These are phyloP conservation scores for Inga laurina DNA, from an alignment of 306 rosid species.

Conservation along the genomic window DNA sequence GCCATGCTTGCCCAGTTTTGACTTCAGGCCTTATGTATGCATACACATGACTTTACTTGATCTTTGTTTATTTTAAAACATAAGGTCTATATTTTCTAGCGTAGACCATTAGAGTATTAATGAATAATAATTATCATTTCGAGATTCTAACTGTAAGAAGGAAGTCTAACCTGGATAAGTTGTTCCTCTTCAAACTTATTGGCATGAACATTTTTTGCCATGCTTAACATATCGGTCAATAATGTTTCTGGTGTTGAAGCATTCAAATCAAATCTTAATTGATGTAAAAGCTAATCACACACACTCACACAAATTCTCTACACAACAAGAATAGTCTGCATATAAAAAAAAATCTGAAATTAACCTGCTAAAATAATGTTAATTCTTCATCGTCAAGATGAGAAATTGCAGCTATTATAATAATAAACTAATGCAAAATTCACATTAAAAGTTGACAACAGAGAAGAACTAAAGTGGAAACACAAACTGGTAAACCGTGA, in stretches of 20 bases:
- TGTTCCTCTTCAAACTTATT: constrained; percentile 29
- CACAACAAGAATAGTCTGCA: no score
- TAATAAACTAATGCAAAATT: neutral
- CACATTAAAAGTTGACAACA: neutral
- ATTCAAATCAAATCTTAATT: constrained; percentile 17
- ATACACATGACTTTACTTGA: no score
- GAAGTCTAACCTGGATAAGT: constrained; percentile 43
- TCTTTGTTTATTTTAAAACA: neutral
- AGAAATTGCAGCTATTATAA: neutral
- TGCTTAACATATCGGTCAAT: constrained; percentile 40
- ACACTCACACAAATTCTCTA: no score
- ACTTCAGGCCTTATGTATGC: constrained; percentile 2
- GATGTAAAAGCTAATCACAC: neutral
- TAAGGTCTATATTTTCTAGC: no score
- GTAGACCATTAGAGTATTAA: no score
- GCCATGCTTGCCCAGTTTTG: constrained; percentile 42
- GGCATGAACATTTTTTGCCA: constrained; percentile 34
- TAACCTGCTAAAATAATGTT: neutral
- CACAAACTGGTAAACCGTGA: neutral
- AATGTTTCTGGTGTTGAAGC: constrained; percentile 45
- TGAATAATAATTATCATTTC: neutral
- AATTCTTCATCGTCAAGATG: neutral
- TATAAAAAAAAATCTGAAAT: neutral
- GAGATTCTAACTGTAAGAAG: neutral
- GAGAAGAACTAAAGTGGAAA: neutral